Conservation (phyloP, 2,329 filamentous ascomycete genomes). For the Talaromyces amestolkiae region DNA sequence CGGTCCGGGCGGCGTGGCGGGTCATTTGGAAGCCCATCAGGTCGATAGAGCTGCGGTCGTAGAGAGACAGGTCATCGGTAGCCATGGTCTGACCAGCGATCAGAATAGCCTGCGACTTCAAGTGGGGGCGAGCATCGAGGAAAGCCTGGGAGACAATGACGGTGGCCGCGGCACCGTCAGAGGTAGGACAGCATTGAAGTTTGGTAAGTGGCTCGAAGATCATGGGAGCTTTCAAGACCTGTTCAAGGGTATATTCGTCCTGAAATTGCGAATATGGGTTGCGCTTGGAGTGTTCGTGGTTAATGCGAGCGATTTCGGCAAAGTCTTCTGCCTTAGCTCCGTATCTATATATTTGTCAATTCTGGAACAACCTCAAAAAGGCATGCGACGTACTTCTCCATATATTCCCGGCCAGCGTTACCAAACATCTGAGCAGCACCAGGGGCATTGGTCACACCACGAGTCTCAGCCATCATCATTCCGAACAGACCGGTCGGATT, state of each 20-base stretch:
- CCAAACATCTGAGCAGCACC: slow-evolving; percentile 92
- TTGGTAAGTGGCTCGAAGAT: slow-evolving; percentile 89
- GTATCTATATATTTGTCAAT: slow-evolving; percentile 52
- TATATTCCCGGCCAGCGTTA: slow-evolving; percentile 90
- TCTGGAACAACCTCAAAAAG: neutral
- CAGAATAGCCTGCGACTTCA: slow-evolving; percentile 77
- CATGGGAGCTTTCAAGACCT: slow-evolving; percentile 72
- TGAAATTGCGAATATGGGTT: slow-evolving; percentile 99
- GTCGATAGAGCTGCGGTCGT: slow-evolving; percentile 78
- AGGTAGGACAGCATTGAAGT: slow-evolving; percentile 97
- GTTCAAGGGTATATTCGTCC: slow-evolving; percentile 82
- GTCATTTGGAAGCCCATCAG: slow-evolving; percentile 88
- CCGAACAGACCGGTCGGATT: slow-evolving; percentile 72
- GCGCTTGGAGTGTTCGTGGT: slow-evolving; percentile 84
- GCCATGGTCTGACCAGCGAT: slow-evolving; percentile 84
- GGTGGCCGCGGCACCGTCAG: slow-evolving; percentile 84
- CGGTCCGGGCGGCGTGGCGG: slow-evolving; percentile 64
- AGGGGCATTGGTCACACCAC: slow-evolving; percentile 77
- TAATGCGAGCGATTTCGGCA: slow-evolving; percentile 88
- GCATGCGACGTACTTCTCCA: slow-evolving; percentile 67
- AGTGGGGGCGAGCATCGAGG: slow-evolving; percentile 77
- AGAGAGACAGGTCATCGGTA: slow-evolving; percentile 79
- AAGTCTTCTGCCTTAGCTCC: slow-evolving; percentile 84
- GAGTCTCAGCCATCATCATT: slow-evolving; percentile 78
- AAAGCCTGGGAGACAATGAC: slow-evolving; percentile 87